Percentiles rank a stretch among this genome's conserved stretches.
Conservation (phyloP, 106 monocot genomes). For the Apostasia shenzhenica region DNA sequence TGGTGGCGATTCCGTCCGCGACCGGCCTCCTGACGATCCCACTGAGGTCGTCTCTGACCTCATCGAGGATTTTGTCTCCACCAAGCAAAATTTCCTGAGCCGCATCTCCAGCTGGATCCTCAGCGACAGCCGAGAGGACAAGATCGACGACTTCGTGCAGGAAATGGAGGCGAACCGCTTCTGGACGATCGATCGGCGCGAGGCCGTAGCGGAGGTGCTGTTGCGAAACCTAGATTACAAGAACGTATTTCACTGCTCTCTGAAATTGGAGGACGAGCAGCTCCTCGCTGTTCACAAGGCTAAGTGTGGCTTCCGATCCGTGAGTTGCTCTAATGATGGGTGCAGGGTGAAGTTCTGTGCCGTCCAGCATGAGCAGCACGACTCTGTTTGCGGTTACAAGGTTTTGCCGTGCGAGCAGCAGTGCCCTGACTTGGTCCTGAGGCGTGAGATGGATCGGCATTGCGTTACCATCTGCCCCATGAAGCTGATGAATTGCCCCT, state of each 20-base stretch:
- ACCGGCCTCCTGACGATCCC: conserved; percentile 17
- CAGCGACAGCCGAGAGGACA: conserved; percentile 63
- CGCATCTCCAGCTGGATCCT: conserved; percentile 56
- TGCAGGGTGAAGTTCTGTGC: conserved; percentile 40
- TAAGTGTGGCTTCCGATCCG: conserved; percentile 29
- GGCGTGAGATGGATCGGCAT: conserved; percentile 74
- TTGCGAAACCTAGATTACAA: conserved; percentile 48
- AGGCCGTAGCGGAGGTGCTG: conserved; percentile 25
- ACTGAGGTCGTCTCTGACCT: conserved; percentile 33
- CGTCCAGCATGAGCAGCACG: conserved; percentile 27
- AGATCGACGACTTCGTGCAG: conserved; percentile 62
- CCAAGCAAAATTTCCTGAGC: conserved; percentile 31
- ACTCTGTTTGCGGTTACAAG: conserved; percentile 36
- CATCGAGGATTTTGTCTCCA: conserved; percentile 38
- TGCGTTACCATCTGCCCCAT: conserved; percentile 61
- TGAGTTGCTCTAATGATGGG: conserved; percentile 35
- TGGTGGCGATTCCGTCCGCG: background rate
- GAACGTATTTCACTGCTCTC: conserved; percentile 30
- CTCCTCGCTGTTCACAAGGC: conserved; percentile 21
- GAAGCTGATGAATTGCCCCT: conserved; percentile 64
- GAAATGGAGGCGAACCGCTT: conserved; percentile 51
- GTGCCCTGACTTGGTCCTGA: conserved; percentile 27
- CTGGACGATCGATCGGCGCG: conserved; percentile 44
- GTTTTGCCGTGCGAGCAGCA: conserved; percentile 52
- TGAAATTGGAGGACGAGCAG: conserved; percentile 15